Evolutionary conservation across 2,329 filamentous ascomycete species (phyloP).

Genomic region (Fusarium avenaceum): DNA sequence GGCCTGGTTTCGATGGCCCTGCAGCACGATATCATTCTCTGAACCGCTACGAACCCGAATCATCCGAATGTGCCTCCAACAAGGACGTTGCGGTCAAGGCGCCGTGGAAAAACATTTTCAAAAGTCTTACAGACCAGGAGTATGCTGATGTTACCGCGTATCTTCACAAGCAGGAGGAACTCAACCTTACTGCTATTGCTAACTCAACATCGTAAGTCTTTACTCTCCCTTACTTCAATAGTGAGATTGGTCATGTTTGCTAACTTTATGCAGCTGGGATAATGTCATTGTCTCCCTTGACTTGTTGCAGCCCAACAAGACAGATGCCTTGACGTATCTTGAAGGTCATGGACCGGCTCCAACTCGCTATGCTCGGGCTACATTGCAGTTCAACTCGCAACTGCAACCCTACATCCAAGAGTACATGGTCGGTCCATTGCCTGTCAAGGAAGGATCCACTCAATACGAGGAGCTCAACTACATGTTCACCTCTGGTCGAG

Average conservation of each 20-base stretch:
- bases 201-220: constrained; percentile 39
- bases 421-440: constrained; percentile 59
- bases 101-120: constrained; percentile 25
- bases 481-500: constrained; percentile 53
- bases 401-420: constrained; percentile 54
- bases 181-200: constrained; percentile 32
- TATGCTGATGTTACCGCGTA: constrained; percentile 34
- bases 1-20: constrained; percentile 5
- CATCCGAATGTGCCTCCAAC: not conserved
- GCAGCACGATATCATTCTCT: constrained; percentile 28
- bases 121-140: constrained; percentile 30
- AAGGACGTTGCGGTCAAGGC: constrained; percentile 8
- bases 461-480: constrained; percentile 58
- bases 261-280: constrained; percentile 16
- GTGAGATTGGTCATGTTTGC: too few species aligned
- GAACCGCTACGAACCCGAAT: not conserved
- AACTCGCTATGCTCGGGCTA: constrained; percentile 58
- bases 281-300: constrained; percentile 50
- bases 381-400: constrained; percentile 47
- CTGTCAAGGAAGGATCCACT: constrained; percentile 51
- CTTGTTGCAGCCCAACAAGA: constrained; percentile 63
- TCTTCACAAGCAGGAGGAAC: constrained; percentile 26
- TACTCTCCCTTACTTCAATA: not conserved
- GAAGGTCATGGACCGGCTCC: constrained; percentile 56
- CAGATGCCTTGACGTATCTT: constrained; percentile 60